Evolutionary conservation across 73 alveolate species (phyloP).

Genomic region (Uronychia binucleata): DNA sequence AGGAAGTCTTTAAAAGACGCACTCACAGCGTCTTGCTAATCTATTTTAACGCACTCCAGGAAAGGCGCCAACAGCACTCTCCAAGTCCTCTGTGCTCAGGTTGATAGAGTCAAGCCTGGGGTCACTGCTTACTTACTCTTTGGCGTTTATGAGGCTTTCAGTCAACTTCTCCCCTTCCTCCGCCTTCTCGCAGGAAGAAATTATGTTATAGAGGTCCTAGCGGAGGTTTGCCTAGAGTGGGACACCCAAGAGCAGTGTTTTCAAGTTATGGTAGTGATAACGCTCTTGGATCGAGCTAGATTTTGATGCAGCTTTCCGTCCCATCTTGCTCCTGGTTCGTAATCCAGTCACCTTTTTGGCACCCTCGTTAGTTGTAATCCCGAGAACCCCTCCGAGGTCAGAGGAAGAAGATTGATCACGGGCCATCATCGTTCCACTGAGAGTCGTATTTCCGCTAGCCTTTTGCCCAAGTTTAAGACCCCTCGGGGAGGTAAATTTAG

Average conservation of each 20-base stretch:
- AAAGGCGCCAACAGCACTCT: not conserved
- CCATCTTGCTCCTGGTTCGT: not conserved
- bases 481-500: not conserved
- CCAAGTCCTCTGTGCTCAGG: not conserved
- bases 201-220: not conserved
- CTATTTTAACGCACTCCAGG: not conserved
- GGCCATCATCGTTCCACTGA: not conserved
- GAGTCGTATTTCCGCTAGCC: not conserved
- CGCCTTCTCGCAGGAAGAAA: not conserved
- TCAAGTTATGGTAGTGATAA: not conserved
- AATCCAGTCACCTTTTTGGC: not conserved
- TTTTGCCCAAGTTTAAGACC: not conserved
- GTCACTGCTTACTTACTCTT: not conserved
- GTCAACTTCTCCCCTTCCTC: not conserved
- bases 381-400: not conserved
- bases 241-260: not conserved
- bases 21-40: not conserved
- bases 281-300: not conserved
- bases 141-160: not conserved
- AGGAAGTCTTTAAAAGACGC: not conserved
- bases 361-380: not conserved
- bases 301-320: not conserved
- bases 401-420: not conserved
- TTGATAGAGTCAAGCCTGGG: not conserved
- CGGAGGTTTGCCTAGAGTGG: not conserved